Percentiles rank a stretch among this genome's conserved stretches.
phyloP scores from a whole-genome alignment of 148 eudicot genomes.

The Vaccinium vitisidaea region DNA sequence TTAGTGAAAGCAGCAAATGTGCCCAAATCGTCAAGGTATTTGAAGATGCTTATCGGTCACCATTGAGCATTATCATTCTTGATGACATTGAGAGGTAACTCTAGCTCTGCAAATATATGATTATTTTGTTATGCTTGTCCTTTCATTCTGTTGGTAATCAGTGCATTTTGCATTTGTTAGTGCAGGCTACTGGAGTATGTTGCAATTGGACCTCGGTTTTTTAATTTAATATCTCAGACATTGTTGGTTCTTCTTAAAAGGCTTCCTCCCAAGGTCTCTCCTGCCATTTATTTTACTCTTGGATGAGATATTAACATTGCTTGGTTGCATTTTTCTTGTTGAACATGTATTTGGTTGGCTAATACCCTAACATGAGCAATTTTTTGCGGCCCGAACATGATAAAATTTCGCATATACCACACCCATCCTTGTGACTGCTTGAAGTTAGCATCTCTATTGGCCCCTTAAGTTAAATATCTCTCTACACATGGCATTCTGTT shows the following conservation, averaged over 20 bases:
- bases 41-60: constrained; percentile 94
- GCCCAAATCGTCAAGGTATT: constrained; percentile 94
- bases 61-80: constrained; percentile 78
- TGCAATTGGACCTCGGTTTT: constrained; percentile 95
- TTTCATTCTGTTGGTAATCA: constrained; percentile 13
- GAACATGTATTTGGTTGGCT: too few species aligned
- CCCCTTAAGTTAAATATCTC: too few species aligned
- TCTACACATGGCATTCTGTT: too few species aligned
- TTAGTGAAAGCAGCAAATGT: constrained; percentile 83
- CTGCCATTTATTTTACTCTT: too few species aligned
- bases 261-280: constrained; percentile 84
- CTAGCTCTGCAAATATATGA: background rate
- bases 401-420: too few species aligned
- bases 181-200: constrained; percentile 88
- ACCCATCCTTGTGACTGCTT: too few species aligned
- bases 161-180: constrained; percentile 11
- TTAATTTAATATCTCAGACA: constrained; percentile 88
- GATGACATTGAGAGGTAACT: constrained; percentile 89
- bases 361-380: too few species aligned
- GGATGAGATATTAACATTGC: too few species aligned
- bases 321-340: too few species aligned
- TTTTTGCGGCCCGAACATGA: too few species aligned
- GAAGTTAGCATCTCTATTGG: too few species aligned
- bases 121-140: constrained; percentile 10
- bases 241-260: constrained; percentile 88